Percentiles rank a stretch among this genome's conserved stretches.
phyloP scores from a whole-genome alignment of 148 eudicot genomes.

The Silene uniflora region DNA sequence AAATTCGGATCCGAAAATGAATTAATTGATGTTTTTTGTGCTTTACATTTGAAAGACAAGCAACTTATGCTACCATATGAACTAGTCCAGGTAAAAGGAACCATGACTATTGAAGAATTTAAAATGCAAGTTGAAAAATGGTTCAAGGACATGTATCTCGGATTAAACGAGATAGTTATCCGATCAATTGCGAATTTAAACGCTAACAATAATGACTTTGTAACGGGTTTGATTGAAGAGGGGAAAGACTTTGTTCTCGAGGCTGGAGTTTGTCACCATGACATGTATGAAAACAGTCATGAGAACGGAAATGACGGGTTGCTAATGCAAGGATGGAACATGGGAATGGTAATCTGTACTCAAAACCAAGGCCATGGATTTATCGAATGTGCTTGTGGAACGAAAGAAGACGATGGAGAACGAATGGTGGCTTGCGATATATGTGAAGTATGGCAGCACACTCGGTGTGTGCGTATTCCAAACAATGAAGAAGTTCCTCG shows the following conservation, averaged over 20 bases:
- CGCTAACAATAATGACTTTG: constrained; percentile 37
- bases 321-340: constrained; percentile 26
- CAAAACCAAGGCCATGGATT: constrained; percentile 33
- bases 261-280: constrained; percentile 38
- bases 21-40: constrained; percentile 40
- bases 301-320: constrained; percentile 11
- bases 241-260: constrained; percentile 52
- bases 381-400: constrained; percentile 81
- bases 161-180: constrained; percentile 40
- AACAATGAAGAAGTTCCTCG: constrained; percentile 61
- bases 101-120: constrained; percentile 49
- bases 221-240: constrained; percentile 31
- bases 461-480: constrained; percentile 73
- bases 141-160: constrained; percentile 58
- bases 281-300: constrained; percentile 13
- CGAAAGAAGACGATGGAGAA: constrained; percentile 80
- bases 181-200: constrained; percentile 34
- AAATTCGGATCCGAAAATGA: constrained; percentile 25
- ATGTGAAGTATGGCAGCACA: constrained; percentile 91
- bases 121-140: constrained; percentile 50
- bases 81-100: constrained; percentile 32
- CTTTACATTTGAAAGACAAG: constrained; percentile 32
- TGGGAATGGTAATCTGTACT: constrained; percentile 10
- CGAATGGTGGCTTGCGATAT: constrained; percentile 89
- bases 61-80: constrained; percentile 46